Evolutionary conservation across 345 rosid species (phyloP), one percentile per base, ranked within the genome.

Genomic region (Gossypium ekmanianum): DNA sequence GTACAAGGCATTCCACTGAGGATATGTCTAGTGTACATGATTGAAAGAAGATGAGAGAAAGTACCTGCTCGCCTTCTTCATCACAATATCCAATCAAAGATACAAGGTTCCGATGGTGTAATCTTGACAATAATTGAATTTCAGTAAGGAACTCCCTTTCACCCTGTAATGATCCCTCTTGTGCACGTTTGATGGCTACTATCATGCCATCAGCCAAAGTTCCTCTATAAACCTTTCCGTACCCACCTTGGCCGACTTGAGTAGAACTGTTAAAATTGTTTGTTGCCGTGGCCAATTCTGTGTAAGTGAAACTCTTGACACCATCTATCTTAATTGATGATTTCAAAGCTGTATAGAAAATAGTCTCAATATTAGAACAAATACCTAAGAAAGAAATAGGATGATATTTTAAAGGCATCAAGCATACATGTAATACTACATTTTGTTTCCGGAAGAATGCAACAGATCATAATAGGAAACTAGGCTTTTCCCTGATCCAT

Each of bases 221-320:
- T 26, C 99, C 99, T 95, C 68, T 88, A 79, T 89, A 93, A 55
- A 95, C 99, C 78, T 84, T 95, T 67, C 99, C 99, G 34, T 93
- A 95, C n/a, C 99, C 99, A 54, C 99, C 99, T 86, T 87, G 92
- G 73, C 99, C 99, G 72, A 91, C 88, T 81, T 89, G 92, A 76
- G 84, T 54, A 17, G 93, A 88, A 83, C 71, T 80, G 77, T 74
- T 70, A 56, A 95, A 95, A 82, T 80, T 82, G 75, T 86, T 81
- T 2, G 99, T 90, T 52, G 90, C 99, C 16, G 79, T 27, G 63
- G 94, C 87, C 77, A 93, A 76, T 68, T 93, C 98, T 17, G 80
- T 86, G 75, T 85, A 91, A 58, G 92, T 84, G 78, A 95, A 85
- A 80, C 84, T 85, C 83, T 86, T 92, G 65, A 91, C 88, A 14